Percentiles rank a stretch among this genome's conserved stretches.
Conservation (phyloP, 2,329 filamentous ascomycete genomes). For the Xylariomycetidae sp. region DNA sequence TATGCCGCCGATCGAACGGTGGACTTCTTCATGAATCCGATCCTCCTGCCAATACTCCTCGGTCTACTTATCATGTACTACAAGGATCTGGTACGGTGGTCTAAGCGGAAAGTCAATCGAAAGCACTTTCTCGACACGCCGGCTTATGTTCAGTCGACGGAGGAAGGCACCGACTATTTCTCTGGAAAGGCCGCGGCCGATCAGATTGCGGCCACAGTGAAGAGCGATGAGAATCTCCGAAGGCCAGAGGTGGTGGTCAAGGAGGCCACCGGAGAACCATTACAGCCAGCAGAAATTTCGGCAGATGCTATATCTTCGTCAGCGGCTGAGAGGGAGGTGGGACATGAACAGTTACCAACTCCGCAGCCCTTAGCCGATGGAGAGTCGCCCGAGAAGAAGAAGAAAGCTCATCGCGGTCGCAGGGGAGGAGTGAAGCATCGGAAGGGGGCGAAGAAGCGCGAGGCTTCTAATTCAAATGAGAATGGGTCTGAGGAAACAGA, state of each 20-base stretch:
- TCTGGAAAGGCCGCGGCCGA: conserved; percentile 4
- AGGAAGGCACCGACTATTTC: conserved; percentile 1
- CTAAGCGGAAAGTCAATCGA: conserved; percentile 22
- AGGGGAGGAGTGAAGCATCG: conserved; percentile 67
- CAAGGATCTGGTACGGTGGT: conserved; percentile 39
- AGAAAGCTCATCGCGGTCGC: conserved; percentile 66
- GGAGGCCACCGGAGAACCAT: no score
- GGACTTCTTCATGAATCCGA: conserved; percentile 42
- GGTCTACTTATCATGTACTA: conserved; percentile 38
- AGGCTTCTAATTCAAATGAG: conserved; percentile 47
- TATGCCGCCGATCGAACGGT: conserved; percentile 45
- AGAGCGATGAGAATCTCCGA: conserved; percentile 6
- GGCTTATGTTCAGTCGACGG: conserved; percentile 18
- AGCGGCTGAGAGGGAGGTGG: conserved; percentile 6
- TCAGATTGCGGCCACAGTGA: not conserved
- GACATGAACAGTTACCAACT: conserved; percentile 21
- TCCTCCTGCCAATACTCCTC: conserved; percentile 25
- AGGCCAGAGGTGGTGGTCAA: no score
- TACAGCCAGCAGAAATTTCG: no score
- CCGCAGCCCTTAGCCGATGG: conserved; percentile 13
- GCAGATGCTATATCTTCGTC: no score
- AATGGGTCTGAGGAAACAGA: conserved; percentile 29
- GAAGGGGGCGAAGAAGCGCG: conserved; percentile 51
- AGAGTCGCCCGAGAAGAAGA: conserved; percentile 45
- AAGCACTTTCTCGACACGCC: conserved; percentile 19